Percentiles rank a stretch among this genome's conserved stretches.
Conservation (phyloP, 371 early-diverging fungal genomes). For the Rozella allomycis region DNA sequence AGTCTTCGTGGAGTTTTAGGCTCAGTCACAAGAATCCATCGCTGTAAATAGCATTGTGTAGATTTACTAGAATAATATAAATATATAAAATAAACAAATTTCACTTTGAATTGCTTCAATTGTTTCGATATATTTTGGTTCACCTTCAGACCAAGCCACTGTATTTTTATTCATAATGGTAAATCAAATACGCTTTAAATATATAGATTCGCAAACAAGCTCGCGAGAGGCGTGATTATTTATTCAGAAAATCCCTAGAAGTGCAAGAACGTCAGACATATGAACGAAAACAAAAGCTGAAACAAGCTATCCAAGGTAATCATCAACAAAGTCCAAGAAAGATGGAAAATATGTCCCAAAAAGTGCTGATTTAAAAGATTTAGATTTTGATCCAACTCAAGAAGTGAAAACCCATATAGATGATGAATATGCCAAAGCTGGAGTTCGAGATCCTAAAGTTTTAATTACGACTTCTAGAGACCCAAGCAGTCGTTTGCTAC, state of each 20-base stretch:
- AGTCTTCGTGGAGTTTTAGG: no score
- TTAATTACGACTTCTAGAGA: constrained; percentile 93
- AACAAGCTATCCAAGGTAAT: constrained; percentile 65
- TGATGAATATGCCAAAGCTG: constrained; percentile 88
- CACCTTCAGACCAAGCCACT: no score
- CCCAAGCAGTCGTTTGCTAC: constrained; percentile 75
- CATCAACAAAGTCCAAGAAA: constrained; percentile 45
- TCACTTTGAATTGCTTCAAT: no score
- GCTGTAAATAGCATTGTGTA: no score
- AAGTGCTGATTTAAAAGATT: constrained; percentile 44
- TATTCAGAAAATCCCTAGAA: constrained; percentile 85
- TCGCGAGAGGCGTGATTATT: constrained; percentile 68
- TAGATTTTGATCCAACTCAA: constrained; percentile 73
- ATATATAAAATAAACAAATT: no score
- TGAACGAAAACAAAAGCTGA: constrained; percentile 76
- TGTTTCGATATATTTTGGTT: no score
- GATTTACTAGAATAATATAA: no score
- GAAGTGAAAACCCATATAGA: constrained; percentile 51
- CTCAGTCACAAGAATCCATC: no score
- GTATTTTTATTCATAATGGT: no score
- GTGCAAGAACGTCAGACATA: constrained; percentile 62
- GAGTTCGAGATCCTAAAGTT: constrained; percentile 80
- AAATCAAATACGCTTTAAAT: no score
- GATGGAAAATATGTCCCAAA: constrained; percentile 48
- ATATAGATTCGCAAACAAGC: constrained; percentile 47